Conservation (phyloP, 257 asterid genomes). For the Jacaranda mimosifolia region DNA sequence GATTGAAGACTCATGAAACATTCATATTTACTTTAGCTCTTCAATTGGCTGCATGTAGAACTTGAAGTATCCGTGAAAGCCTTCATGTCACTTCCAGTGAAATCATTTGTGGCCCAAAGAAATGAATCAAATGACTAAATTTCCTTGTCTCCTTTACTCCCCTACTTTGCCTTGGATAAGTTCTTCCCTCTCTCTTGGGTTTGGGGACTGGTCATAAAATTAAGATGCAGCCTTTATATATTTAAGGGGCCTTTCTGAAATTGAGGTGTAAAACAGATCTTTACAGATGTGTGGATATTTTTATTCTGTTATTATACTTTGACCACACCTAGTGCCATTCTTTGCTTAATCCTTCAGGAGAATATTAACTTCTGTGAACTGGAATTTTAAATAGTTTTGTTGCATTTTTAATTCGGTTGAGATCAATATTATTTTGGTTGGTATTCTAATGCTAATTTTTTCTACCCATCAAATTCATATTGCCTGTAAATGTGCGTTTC, state of each 20-base stretch:
- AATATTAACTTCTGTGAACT: slow-evolving; percentile 2
- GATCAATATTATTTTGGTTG: background rate
- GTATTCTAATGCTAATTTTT: background rate
- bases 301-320: background rate
- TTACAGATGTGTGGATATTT: background rate
- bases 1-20: too few relatives aligned
- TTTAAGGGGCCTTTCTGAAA: background rate
- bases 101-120: too few relatives aligned
- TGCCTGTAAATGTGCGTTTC: background rate
- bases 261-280: background rate
- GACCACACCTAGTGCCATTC: background rate
- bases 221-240: background rate
- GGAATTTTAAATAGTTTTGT: background rate
- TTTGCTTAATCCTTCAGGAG: background rate
- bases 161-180: background rate
- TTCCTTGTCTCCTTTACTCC: too few relatives aligned
- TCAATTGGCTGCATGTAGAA: too few relatives aligned
- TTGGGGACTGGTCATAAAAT: background rate
- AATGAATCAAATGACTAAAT: too few relatives aligned
- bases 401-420: background rate
- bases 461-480: slow-evolving; percentile 4
- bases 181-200: background rate
- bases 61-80: too few relatives aligned
- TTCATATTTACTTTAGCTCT: too few relatives aligned
- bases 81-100: too few relatives aligned